Evolutionary conservation across 2,329 filamentous ascomycete species (phyloP).

Genomic region (Tolypocladium tropicale): DNA sequence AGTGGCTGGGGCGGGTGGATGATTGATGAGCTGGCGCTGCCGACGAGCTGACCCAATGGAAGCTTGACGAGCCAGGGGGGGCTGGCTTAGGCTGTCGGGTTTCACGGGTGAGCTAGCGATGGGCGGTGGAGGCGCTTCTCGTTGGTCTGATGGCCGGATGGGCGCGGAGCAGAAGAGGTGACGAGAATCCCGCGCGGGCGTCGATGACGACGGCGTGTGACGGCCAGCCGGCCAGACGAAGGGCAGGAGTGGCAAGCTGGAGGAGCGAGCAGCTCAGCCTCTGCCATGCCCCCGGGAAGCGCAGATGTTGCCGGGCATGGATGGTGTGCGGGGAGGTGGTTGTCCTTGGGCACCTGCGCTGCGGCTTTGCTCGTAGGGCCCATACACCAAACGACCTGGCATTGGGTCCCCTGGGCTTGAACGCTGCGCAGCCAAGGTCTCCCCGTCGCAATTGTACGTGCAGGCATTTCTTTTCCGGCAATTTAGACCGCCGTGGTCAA

Average conservation of each 20-base stretch:
- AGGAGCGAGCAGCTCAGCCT: neutral
- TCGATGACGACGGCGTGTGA: neutral
- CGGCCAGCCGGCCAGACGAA: neutral
- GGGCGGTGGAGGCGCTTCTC: conserved; percentile 1
- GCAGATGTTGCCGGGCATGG: neutral
- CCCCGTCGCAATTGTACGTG: neutral
- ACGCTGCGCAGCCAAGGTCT: neutral
- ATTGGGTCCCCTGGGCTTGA: neutral
- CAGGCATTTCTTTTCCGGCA: neutral
- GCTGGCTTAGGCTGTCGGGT: conserved; percentile 6
- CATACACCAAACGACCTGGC: neutral
- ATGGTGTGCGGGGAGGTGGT: neutral
- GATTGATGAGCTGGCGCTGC: conserved; percentile 29
- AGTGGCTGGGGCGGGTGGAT: conserved; percentile 6
- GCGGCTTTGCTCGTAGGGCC: neutral
- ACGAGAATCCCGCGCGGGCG: neutral
- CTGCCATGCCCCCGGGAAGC: neutral
- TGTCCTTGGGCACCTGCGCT: neutral
- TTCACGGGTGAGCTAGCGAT: conserved; percentile 5
- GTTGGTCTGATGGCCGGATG: neutral
- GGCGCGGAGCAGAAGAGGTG: conserved; percentile 12
- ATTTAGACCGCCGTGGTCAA: neutral
- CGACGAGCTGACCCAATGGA: conserved; percentile 24
- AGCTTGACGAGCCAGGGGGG: conserved; percentile 15
- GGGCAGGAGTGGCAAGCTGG: neutral